Evolutionary conservation across 805 yeast species (phyloP).

Genomic region (Metschnikowia shivogae): DNA sequence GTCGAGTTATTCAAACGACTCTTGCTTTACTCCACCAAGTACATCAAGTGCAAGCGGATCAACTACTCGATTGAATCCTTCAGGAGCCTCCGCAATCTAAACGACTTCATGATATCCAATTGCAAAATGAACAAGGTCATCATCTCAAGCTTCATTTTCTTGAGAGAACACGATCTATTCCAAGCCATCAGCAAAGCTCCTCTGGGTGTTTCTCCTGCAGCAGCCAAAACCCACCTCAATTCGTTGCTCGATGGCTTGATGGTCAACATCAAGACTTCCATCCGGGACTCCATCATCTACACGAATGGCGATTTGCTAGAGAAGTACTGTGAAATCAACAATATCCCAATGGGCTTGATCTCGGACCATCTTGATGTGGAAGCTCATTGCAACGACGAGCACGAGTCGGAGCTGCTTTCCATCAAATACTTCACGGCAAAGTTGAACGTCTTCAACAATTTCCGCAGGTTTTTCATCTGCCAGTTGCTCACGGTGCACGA

Average conservation of each 20-base stretch:
- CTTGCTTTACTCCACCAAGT: constrained; percentile 26
- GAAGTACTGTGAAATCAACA: constrained; percentile 37
- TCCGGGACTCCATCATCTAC: constrained; percentile 27
- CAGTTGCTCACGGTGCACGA: constrained; percentile 37
- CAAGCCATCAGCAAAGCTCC: constrained; percentile 12
- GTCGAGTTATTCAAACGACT: constrained; percentile 29
- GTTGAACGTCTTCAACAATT: constrained; percentile 30
- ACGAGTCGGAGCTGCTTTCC: background rate
- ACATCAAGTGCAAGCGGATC: constrained; percentile 25
- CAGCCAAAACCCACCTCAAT: constrained; percentile 17
- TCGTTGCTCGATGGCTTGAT: constrained; percentile 27
- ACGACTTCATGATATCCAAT: constrained; percentile 29
- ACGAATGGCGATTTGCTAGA: constrained; percentile 37
- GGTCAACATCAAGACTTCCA: constrained; percentile 26
- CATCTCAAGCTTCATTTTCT: constrained; percentile 27
- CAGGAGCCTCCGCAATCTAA: constrained; percentile 21
- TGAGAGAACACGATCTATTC: constrained; percentile 31
- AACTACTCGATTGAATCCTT: constrained; percentile 22
- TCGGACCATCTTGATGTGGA: constrained; percentile 8
- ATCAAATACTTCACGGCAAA: constrained; percentile 17
- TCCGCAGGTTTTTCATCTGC: constrained; percentile 36
- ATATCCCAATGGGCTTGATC: constrained; percentile 24
- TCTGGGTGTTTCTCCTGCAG: background rate
- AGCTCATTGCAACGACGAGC: constrained; percentile 1
- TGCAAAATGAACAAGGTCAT: constrained; percentile 36